Evolutionary conservation across 2,329 filamentous ascomycete species (phyloP).

Genomic region (Fusarium oligoseptatum): DNA sequence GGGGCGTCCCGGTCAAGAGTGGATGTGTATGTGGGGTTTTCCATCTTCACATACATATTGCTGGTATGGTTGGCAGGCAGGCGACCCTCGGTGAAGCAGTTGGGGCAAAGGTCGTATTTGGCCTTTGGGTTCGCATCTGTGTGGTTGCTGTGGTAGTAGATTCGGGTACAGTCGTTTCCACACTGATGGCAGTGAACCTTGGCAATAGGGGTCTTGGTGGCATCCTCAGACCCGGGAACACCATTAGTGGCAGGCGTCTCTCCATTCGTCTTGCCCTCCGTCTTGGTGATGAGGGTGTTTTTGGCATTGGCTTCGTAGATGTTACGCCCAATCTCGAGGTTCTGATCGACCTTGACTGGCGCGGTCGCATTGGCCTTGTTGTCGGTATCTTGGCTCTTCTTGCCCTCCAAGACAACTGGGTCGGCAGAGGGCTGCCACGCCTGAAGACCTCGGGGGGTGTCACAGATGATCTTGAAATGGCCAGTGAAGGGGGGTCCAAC

Average conservation of each 20-base stretch:
- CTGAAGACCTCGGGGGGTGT: constrained; percentile 94
- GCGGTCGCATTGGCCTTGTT: constrained; percentile 74
- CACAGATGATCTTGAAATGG: constrained; percentile 95
- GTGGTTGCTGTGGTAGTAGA: constrained; percentile 71
- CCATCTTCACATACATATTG: constrained; percentile 87
- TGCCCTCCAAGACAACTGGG: constrained; percentile 73
- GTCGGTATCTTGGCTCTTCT: constrained; percentile 78
- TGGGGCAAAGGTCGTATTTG: constrained; percentile 91
- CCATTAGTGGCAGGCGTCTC: constrained; percentile 79
- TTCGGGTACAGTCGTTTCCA: constrained; percentile 84
- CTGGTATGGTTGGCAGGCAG: constrained; percentile 84
- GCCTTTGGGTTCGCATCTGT: constrained; percentile 72
- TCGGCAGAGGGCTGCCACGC: constrained; percentile 93
- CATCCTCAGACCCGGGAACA: constrained; percentile 67
- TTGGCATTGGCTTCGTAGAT: constrained; percentile 95
- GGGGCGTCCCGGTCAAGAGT: constrained; percentile 86
- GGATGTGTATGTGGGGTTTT: constrained; percentile 85
- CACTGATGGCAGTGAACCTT: constrained; percentile 90
- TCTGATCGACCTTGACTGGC: constrained; percentile 82
- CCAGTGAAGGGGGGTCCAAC: constrained; percentile 97
- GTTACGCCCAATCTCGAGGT: constrained; percentile 93
- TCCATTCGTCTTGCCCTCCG: constrained; percentile 80
- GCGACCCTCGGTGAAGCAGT: constrained; percentile 87
- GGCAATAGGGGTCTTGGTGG: constrained; percentile 74
- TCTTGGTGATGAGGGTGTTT: constrained; percentile 76